Conservation (phyloP, 2,329 filamentous ascomycete genomes). For the Fusarium dlaminii region DNA sequence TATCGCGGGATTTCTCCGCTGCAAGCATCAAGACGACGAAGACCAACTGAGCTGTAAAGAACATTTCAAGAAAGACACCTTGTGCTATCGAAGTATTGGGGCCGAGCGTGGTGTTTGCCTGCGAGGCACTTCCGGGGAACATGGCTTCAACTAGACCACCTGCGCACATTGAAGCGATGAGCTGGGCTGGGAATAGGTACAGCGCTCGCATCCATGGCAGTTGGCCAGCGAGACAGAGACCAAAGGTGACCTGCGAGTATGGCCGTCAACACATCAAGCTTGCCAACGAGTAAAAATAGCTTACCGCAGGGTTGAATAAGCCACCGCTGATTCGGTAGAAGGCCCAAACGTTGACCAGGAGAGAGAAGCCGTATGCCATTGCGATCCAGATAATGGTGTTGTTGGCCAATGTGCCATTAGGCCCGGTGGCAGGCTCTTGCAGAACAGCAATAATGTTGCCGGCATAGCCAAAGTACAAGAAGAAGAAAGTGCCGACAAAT, state of each 20-base stretch:
- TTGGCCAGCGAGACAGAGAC: slow-evolving; percentile 30
- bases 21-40: slow-evolving; percentile 73
- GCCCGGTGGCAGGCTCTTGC: slow-evolving; percentile 15
- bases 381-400: slow-evolving; percentile 31
- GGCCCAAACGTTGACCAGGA: slow-evolving; percentile 63
- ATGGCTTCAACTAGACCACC: slow-evolving; percentile 64
- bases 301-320: slow-evolving; percentile 52
- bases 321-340: slow-evolving; percentile 62
- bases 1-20: slow-evolving; percentile 74
- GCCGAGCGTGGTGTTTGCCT: slow-evolving; percentile 60
- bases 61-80: slow-evolving; percentile 71
- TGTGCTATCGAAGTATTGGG: slow-evolving; percentile 59
- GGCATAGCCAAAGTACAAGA: slow-evolving; percentile 40
- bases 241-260: slow-evolving; percentile 29
- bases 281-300: background rate
- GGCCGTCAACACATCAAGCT: background rate
- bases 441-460: slow-evolving; percentile 34
- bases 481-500: slow-evolving; percentile 36
- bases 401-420: slow-evolving; percentile 15
- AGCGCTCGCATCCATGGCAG: slow-evolving; percentile 29
- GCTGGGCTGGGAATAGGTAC: slow-evolving; percentile 62
- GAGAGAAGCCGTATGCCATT: slow-evolving; percentile 44
- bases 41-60: slow-evolving; percentile 68
- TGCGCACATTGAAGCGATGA: slow-evolving; percentile 64
- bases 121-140: slow-evolving; percentile 62